phyloP scores from a whole-genome alignment of 2,329 filamentous ascomycete genomes.

The Aspergillus quadricinctus region DNA sequence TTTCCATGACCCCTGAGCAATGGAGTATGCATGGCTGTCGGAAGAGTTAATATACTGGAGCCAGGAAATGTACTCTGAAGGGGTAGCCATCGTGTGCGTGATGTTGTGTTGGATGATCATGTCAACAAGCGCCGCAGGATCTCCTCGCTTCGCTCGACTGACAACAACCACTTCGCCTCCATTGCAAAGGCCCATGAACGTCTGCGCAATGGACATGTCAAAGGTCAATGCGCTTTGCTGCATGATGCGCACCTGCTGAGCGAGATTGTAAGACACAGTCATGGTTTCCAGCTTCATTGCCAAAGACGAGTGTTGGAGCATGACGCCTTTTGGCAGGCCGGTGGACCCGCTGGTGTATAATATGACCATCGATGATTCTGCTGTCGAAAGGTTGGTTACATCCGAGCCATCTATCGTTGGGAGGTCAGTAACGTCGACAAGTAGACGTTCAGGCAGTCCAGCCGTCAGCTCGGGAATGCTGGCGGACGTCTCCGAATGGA shows the following conservation, averaged over 20 bases:
- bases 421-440: not conserved
- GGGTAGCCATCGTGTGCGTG: not conserved
- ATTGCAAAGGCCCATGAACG: not conserved
- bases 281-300: not conserved
- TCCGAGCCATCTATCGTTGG: no score
- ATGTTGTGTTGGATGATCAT: not conserved
- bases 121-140: not conserved
- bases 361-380: conserved; percentile 29
- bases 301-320: conserved; percentile 19
- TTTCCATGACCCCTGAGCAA: no score
- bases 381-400: not conserved
- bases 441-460: not conserved
- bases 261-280: not conserved
- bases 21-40: no score
- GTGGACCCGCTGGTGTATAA: conserved; percentile 31
- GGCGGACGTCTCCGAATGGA: not conserved
- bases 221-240: not conserved
- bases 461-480: not conserved
- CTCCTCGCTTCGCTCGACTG: not conserved
- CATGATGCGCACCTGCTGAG: not conserved
- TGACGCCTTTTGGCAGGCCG: conserved; percentile 41
- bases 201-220: not conserved
- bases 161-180: not conserved
- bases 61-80: not conserved
- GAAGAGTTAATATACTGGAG: no score